Percentiles rank a stretch among this genome's conserved stretches.
Conservation (phyloP, 2,329 filamentous ascomycete species). For the Arachnopeziza araneosa region DNA sequence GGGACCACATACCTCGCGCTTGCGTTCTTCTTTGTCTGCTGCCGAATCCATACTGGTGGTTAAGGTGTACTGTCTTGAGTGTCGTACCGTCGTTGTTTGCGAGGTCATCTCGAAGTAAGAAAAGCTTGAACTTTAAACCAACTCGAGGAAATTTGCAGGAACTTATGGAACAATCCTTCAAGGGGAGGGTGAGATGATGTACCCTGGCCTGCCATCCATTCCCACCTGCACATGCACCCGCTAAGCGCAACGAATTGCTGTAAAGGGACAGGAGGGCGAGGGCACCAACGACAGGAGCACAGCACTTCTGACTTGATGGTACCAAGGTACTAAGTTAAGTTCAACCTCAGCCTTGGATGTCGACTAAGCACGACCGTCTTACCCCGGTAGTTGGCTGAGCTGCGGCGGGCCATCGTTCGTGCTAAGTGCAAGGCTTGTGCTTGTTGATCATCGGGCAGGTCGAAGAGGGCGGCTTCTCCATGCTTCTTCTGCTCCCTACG, state of each 20-base stretch:
- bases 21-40: conserved; percentile 32
- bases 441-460: conserved; percentile 3
- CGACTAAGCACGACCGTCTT: conserved; percentile 13
- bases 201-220: neutral
- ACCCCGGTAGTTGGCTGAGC: conserved; percentile 3
- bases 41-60: conserved; percentile 25
- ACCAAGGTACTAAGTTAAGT: conserved; percentile 10
- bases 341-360: conserved; percentile 24
- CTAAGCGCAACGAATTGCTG: conserved; percentile 14
- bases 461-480: conserved; percentile 5
- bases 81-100: conserved; percentile 15
- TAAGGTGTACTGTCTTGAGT: conserved; percentile 23
- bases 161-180: neutral
- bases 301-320: too few relatives aligned
- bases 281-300: neutral
- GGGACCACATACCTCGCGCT: conserved; percentile 32
- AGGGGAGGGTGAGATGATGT: conserved; percentile 1
- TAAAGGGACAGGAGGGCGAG: conserved; percentile 6
- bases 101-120: conserved; percentile 18
- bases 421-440: conserved; percentile 9
- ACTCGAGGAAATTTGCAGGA: conserved; percentile 5
- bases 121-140: conserved; percentile 10
- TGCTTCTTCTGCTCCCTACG: conserved; percentile 2
- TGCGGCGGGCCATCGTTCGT: neutral
- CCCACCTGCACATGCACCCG: conserved; percentile 1